Evolutionary conservation across 192 early-diverging fungal genomes (phyloP).

Genomic region (Dissophora ornata): DNA sequence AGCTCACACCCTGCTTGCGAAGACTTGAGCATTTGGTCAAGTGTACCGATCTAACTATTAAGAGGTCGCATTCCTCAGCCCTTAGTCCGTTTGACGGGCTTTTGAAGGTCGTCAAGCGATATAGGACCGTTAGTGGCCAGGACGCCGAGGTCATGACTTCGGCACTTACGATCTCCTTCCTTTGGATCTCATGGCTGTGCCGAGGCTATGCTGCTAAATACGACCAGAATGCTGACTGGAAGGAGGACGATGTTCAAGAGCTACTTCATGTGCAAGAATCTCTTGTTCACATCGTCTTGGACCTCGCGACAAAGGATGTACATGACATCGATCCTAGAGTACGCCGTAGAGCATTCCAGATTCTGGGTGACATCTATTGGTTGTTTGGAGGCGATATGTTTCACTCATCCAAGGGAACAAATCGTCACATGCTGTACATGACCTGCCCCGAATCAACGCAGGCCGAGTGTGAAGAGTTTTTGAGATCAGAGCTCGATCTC

Average conservation of each 20-base stretch:
- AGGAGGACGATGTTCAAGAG: constrained; percentile 25
- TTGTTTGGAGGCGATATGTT: constrained; percentile 64
- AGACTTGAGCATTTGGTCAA: constrained; percentile 47
- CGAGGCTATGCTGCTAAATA: constrained; percentile 21
- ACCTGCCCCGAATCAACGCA: constrained; percentile 49
- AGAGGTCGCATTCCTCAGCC: not conserved
- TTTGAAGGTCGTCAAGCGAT: constrained; percentile 21
- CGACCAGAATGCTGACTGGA: constrained; percentile 43
- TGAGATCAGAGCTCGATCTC: constrained; percentile 48
- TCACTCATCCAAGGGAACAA: constrained; percentile 13
- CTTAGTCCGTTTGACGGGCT: constrained; percentile 35
- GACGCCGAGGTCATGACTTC: constrained; percentile 42
- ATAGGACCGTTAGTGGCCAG: constrained; percentile 12
- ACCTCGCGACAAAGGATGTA: constrained; percentile 9
- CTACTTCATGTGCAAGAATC: constrained; percentile 21
- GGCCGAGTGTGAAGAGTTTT: constrained; percentile 47
- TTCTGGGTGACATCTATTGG: constrained; percentile 61
- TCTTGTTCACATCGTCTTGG: constrained; percentile 15
- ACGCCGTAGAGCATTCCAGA: constrained; percentile 55
- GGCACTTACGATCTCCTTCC: constrained; percentile 40
- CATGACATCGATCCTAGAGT: constrained; percentile 21
- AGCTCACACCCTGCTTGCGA: constrained; percentile 21
- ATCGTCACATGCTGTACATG: constrained; percentile 40
- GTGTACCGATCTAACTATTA: constrained; percentile 37
- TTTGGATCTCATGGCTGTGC: constrained; percentile 53